Base-by-base conservation (phyloP, 192 early-diverging fungal species). In the Cetraspora pellucida region DNA sequence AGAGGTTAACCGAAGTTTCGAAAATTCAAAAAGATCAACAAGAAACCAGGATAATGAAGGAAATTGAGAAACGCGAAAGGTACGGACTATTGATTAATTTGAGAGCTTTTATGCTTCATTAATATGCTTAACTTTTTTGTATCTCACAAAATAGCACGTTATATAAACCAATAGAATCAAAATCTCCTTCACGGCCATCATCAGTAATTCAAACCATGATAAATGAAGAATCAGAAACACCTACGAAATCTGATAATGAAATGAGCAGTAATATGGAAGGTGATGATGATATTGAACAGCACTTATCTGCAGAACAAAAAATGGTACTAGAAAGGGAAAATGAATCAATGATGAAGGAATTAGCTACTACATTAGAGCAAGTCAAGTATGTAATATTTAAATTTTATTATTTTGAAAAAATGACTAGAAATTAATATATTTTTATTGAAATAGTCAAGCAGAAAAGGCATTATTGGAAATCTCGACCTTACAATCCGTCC, bases 401-500 rank as follows among this genome's bases (percentile, higher is more conserved):
- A 0, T 21, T 52, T 60, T 58, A 57, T 58, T 19, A 65, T 64
- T 17, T 4, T 46, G 3, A 28, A 45, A 16, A 16, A 58, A 14
- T 30, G 0, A 44, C 44, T 19, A 14, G 4, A 2, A 63, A n/a
- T 43, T 44, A 64, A 28, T 44, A n/a, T 31, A 21, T 25, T 37
- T 28, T 27, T 13, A 27, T 16, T 21, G 47, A 11, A 58, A 25
- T 77, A 85, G 84, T 66, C 85, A 88, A 63, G 88, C 90, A 6
- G 91, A 93, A 69, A 85, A 86, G 10, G 87, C 88, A 73, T 79
- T 94, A 61, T 65, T 90, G 63, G 93, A 94, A 80, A 90, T 94
- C 13, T 91, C 93, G 9, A 85, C 88, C 1, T 78, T 94, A 27
- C 91, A 92, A 72, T 84, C 90, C 4, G 88, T 90, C 31, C 81